Evolutionary conservation across 2,329 filamentous ascomycete genomes (phyloP), one percentile per base, ranked within the genome.

Genomic region (Epichloe gansuensis): DNA sequence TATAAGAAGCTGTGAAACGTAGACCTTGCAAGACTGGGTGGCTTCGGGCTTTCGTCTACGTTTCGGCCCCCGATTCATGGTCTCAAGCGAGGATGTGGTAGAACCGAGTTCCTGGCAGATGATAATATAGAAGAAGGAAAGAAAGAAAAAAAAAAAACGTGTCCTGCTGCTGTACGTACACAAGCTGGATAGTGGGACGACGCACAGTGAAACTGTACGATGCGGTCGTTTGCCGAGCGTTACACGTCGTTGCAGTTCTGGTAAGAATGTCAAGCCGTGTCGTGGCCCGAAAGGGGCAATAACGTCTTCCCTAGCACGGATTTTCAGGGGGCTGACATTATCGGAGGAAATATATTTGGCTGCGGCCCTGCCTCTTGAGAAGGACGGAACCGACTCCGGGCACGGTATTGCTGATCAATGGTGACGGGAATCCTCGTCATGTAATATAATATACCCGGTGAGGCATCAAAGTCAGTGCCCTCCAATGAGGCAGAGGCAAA

Each of bases 151-250:
- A 13, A 40, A 6, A 9, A 25, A 42, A 36, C 35, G 36, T 41
- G 35, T 25, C 39, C 5, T 9, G 34, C 23, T 42, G 44, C 21
- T 34, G 44, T 45, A 40, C 15, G 44, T 45, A 40, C 15, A 31
- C 23, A 25, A 41, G 13, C 23, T n/a, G 46, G n/a, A 45, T 39
- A 36, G 40, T 43, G 31, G 40, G 9, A 50, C 40, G 43, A 36
- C 36, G 31, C 40, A 50, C 39, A 21, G 13, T 50, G 40, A 43
- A 35, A 50, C 40, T 27, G 48, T 49, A 34, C 31, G 46, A 49
- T 49, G 46, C 41, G 23, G 15, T 44, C 13, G 34, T 49, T 49
- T 52, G 51, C 51, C 46, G 34, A 53, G 21, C 12, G 34, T 39
- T 35, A 41, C 41, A 46, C 23, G 11, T 27, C 9, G n/a, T 11